These are phyloP conservation scores for Leavenworthia alabamica DNA, from an alignment of 345 rosid species.

Conservation along the genomic window DNA sequence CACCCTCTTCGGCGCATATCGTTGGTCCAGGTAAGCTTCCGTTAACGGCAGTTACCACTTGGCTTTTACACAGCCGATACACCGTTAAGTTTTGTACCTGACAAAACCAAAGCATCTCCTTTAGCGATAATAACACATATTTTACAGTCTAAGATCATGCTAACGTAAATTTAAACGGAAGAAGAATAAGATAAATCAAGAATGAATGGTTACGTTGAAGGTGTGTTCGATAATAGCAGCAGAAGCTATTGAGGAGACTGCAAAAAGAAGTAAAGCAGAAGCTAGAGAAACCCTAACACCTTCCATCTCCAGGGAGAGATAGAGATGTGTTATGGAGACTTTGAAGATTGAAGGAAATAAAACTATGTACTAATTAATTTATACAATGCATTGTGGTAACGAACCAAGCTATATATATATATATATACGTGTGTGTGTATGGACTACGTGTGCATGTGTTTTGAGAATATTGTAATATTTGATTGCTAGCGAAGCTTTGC, in stretches of 20 bases:
- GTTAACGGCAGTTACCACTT: slow-evolving; percentile 64
- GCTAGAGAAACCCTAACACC: slow-evolving; percentile 31
- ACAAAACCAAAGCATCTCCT: neutral
- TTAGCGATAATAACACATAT: slow-evolving; percentile 1
- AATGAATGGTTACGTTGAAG: slow-evolving; percentile 44
- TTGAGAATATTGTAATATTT: neutral
- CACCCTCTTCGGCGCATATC: slow-evolving; percentile 56
- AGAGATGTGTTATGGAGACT: neutral
- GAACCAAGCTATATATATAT: neutral
- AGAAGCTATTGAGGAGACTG: slow-evolving; percentile 46
- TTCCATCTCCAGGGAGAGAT: slow-evolving; percentile 27
- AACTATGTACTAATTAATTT: neutral
- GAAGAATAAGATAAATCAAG: neutral
- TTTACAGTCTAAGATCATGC: neutral
- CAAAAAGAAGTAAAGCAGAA: slow-evolving; percentile 31
- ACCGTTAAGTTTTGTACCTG: slow-evolving; percentile 71
- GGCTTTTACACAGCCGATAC: slow-evolving; percentile 47
- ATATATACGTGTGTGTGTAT: no score
- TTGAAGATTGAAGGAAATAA: neutral
- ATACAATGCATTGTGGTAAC: slow-evolving; percentile 5
- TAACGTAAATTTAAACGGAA: neutral
- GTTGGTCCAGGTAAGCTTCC: slow-evolving; percentile 78
- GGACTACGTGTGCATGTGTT: slow-evolving; percentile 16
- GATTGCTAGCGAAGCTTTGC: neutral
- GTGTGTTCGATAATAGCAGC: slow-evolving; percentile 68